Evolutionary conservation across 352 stramenopile genomes (phyloP), one percentile per base, ranked within the genome.

Genomic region (Phytophthora lateralis): DNA sequence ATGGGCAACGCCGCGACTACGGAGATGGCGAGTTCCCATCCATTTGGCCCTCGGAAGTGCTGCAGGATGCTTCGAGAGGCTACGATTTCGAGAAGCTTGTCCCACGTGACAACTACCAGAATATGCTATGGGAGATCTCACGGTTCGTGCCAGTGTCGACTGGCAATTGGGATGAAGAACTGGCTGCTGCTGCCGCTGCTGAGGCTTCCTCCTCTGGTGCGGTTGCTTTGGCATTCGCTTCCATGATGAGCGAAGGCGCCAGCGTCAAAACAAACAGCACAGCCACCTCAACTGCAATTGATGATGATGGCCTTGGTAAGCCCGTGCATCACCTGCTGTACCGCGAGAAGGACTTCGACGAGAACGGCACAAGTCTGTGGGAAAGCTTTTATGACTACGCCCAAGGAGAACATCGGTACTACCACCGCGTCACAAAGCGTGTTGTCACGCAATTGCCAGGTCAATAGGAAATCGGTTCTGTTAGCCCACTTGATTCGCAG

Each of bases 1-100:
- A 98, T 63, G 87, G 80, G 24, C 83, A 83, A 24, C 82, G 93
- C n/a, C 82, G 95, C 38, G 93, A 98, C 66, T 97, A 97, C 45
- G 88, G 88, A 52, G 88, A 97, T 55, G 90, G 90, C 24, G 84
- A 89, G 8, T 97, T 97, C 52, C 90, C 90, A 12, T 97, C 87
- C 10, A 74, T 82, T 26, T 98, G 92, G 92, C 92, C 89, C 9
- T 87, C 87, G 0, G 92, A 98, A 47, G 87, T 95, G 6, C 58
- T 85, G 7, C 90, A 97, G 55, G 92, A 97, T 64, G 64, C 67
- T 9, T 56, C 46, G 1, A 75, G 82, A 2, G 77, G 80, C 6
- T 94, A 90, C 59, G 77, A 94, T 54, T 92, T 94, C 35, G 71
- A 82, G 32, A 62, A 45, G 6, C 63, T 82, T 44, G 71, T 61